Evolutionary conservation across 2,329 filamentous ascomycete species (phyloP).

Genomic region (Nemania sp.): DNA sequence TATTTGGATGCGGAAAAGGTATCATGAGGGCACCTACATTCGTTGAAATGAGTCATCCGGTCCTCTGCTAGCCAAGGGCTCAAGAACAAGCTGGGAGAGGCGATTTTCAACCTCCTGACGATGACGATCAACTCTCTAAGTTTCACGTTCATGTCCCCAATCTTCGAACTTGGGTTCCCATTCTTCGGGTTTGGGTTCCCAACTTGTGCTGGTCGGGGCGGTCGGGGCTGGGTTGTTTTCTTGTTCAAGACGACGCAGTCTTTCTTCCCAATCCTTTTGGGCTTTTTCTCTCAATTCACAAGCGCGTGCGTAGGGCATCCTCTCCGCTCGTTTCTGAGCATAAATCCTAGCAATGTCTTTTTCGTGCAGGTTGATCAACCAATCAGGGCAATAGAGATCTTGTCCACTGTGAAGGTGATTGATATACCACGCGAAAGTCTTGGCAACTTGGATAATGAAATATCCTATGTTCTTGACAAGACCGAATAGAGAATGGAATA

Average conservation of each 20-base stretch:
- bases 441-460: not conserved
- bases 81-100: not conserved
- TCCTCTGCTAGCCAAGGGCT: not conserved
- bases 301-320: not conserved
- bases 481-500: not conserved
- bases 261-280: not conserved
- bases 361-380: not conserved
- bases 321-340: not conserved
- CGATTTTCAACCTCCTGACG: not conserved
- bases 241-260: too few species aligned
- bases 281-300: not conserved
- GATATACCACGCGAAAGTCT: not conserved
- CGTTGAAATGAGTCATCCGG: not conserved
- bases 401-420: too few species aligned
- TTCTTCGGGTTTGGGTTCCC: too few species aligned
- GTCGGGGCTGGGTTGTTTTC: too few species aligned
- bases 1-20: not conserved
- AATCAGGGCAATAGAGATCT: not conserved
- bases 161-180: not conserved
- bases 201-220: too few species aligned
- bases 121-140: slow-evolving; percentile 10
- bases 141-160: not conserved
- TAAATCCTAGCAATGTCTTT: not conserved
- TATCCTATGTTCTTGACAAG: not conserved
- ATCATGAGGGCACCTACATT: not conserved